These are phyloP conservation scores for Cornus suecica DNA, from an alignment of 148 eudicot genomes.

Conservation along the genomic window DNA sequence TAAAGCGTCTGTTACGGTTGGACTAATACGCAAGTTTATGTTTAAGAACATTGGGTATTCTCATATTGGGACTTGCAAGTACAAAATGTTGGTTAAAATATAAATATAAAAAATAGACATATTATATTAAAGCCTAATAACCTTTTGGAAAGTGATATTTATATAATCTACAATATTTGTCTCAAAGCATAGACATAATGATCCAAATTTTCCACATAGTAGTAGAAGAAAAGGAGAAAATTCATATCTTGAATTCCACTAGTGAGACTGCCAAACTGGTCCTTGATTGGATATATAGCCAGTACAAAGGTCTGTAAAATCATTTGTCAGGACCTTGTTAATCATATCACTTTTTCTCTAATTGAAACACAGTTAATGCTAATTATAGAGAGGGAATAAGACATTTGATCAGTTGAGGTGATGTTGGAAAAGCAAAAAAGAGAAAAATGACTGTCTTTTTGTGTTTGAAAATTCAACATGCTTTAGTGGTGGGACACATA, in stretches of 20 bases:
- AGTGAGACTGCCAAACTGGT: background rate
- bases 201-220: background rate
- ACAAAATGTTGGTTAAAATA: no score
- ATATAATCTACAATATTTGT: no score
- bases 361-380: background rate
- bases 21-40: no score
- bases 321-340: background rate
- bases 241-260: conserved; percentile 3
- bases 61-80: no score
- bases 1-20: no score
- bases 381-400: conserved; percentile 3
- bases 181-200: background rate
- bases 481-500: conserved; percentile 4
- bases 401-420: conserved; percentile 1
- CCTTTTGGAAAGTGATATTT: no score
- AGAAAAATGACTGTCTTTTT: background rate
- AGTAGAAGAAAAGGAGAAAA: background rate
- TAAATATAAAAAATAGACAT: no score
- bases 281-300: background rate
- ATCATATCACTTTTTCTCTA: background rate
- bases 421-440: conserved; percentile 7
- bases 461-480: conserved; percentile 5
- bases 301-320: background rate
- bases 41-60: no score
- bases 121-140: no score